A percentile compares a stretch with the other conserved stretches of the same genome.
Conservation (phyloP, 2,329 filamentous ascomycete species). For the Ceratocystis huliohia region DNA sequence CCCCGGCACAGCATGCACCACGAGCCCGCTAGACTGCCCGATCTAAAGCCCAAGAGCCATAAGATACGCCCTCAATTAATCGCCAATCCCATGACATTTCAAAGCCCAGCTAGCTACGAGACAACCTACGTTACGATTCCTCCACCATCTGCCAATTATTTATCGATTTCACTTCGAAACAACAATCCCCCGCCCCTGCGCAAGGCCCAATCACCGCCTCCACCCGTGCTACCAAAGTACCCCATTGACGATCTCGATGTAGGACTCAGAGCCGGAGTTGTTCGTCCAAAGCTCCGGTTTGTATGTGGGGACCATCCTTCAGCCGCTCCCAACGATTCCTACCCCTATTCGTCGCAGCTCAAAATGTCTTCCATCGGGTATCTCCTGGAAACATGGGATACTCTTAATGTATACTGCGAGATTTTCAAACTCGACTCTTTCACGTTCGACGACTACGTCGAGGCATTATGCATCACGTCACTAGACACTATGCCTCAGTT, state of each 20-base stretch:
- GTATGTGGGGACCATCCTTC: conserved; percentile 53
- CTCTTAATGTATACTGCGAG: conserved; percentile 93
- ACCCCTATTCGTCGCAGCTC: conserved; percentile 32
- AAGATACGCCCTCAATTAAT: conserved; percentile 21
- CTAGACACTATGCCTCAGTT: conserved; percentile 67
- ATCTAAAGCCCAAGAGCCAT: conserved; percentile 55
- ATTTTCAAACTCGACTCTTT: conserved; percentile 92
- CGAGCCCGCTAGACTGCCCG: conserved; percentile 49
- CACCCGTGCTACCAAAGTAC: conserved; percentile 74
- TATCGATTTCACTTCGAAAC: conserved; percentile 21
- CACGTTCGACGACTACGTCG: conserved; percentile 90
- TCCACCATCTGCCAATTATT: conserved; percentile 13
- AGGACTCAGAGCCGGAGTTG: conserved; percentile 49
- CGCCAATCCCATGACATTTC: conserved; percentile 16
- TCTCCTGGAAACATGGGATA: conserved; percentile 88
- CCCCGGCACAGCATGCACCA: conserved; percentile 29
- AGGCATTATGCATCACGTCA: conserved; percentile 68
- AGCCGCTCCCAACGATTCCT: conserved; percentile 20
- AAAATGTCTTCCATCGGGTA: conserved; percentile 75
- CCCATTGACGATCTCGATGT: conserved; percentile 90
- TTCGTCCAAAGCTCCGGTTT: conserved; percentile 66
- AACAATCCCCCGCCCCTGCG: conserved; percentile 31
- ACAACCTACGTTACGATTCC: conserved; percentile 20
- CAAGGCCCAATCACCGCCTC: conserved; percentile 35
- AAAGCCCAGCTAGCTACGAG: conserved; percentile 16